Base-by-base conservation (phyloP, 306 rosid genomes). In the Inga oerstediana region DNA sequence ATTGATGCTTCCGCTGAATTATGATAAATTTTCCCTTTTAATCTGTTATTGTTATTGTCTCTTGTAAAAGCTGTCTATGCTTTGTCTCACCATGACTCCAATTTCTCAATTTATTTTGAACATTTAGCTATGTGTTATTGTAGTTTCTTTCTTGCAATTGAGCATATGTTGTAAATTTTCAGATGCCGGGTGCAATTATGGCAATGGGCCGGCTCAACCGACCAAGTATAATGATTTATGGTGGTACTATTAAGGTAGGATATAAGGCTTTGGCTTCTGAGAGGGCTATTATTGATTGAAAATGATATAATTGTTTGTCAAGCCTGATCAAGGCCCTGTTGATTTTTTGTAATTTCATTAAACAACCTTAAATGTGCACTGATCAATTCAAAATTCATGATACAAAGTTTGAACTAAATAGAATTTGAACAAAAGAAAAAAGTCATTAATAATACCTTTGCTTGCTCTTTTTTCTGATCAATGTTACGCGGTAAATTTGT, bases 131-230 rank as follows among this genome's bases (percentile, higher is more conserved):
- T 72, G 84, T 49, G 16, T 58, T 49, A 30, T 45, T 30, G 59
- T 79, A 8, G 61, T 12, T 43, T 3, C 32, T 37, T 27, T 16
- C 37, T 66, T 82, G 22, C 39, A 37, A 73, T 79, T 85, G 32
- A 59, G 37, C 77, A 56, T 44, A n/a, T 56, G 51, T 62, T 3
- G 48, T 58, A 52, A 6, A 39, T 78, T 81, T 83, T 81, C 91
- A 96, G 99, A 96, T 96, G 99, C 98, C 99, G 0, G 99, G 99
- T 69, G 92, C 99, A 34, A 93, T 96, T 41, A 96, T 93, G 86
- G 99, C 98, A 49, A 96, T 93, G 98, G 99, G 98, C 48, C 84
- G 99, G 56, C 92, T 92, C 65, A 96, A 96, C 86, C 87, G 98
- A 76, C 99, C 99, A 4, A 96, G 98, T 73, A 96, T 96, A 75